These are phyloP conservation scores for Lumnitzera littorea DNA, from an alignment of 345 rosid genomes.

Conservation along the genomic window DNA sequence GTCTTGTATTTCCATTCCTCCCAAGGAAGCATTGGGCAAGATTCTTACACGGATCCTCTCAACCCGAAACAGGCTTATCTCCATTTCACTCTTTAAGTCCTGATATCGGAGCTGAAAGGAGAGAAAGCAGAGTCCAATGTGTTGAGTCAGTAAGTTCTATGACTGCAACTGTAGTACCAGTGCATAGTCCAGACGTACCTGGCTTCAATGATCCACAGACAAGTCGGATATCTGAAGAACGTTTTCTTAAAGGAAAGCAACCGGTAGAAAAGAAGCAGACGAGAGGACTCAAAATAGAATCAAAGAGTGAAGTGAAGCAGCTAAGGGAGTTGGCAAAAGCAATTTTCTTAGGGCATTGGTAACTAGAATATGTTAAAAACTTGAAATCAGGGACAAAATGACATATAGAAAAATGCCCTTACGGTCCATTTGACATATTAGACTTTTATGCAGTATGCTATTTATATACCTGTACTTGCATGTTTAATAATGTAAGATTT, in stretches of 20 bases:
- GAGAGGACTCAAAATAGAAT: neutral
- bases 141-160: too few relatives aligned
- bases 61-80: slow-evolving; percentile 24
- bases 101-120: slow-evolving; percentile 4
- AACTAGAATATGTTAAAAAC: neutral
- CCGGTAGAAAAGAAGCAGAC: neutral
- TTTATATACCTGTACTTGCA: too few relatives aligned
- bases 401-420: too few relatives aligned
- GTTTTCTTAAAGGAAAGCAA: neutral
- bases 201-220: too few relatives aligned
- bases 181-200: too few relatives aligned
- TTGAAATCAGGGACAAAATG: too few relatives aligned
- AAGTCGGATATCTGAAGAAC: too few relatives aligned
- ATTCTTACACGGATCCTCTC: slow-evolving; percentile 19
- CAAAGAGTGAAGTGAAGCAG: neutral
- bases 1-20: slow-evolving; percentile 40
- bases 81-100: slow-evolving; percentile 26
- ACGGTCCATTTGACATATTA: too few relatives aligned
- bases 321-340: neutral
- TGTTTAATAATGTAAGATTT: too few relatives aligned
- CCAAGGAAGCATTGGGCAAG: slow-evolving; percentile 37
- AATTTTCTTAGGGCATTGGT: neutral
- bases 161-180: neutral
- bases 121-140: neutral
- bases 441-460: too few relatives aligned